Base-by-base conservation (phyloP, 495 filamentous ascomycete species). In the Oleoguttula mirabilis region DNA sequence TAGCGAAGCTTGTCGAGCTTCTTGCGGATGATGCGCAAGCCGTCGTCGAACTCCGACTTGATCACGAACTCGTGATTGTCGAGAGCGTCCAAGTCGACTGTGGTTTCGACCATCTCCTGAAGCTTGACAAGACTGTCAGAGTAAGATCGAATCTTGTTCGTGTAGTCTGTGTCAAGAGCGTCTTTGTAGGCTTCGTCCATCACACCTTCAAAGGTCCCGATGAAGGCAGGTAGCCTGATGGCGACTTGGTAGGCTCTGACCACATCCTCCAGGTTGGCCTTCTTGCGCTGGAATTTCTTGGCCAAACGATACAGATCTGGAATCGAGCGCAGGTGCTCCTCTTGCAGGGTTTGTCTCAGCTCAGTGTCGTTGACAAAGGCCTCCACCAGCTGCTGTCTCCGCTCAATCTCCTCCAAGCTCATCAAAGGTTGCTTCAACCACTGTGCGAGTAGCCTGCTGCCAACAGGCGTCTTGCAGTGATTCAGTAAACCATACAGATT, bases 401-500 rank as follows among this genome's bases (percentile, higher is more conserved):
- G 82, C 57, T 93, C 79, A 47, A 99, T 96, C 45, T 93, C 87
- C 10, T 73, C 67, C 38, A 83, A 72, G 61, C 76, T 83, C 92
- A 99, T 99, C 20, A 99, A 62, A 0, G 90, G 90, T 62, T 99
- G 90, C 66, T 96, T 99, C 21, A 99, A 67, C 90, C 90, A 99
- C 62, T 99, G 90, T 2, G 87, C 80, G 11, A 99, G 66, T 49
- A 99, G 58, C 33, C 92, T 74, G 54, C 86, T 93, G 4, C 90
- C 90, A 19, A 92, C 76, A 1, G 92, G 82, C 4, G 90, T 99
- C 62, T 93, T 99, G 70, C 90, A 99, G 56, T 96, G 92, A 56
- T 99, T 96, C 38, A 99, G 67, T 24, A 99, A 60, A 2, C 90
- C 90, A 52, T 82, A 96, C 45, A 99, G 53, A 55, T 84, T 94